phyloP scores from a whole-genome alignment of 139 green algal genomes.

The Coccomyxa sp. region DNA sequence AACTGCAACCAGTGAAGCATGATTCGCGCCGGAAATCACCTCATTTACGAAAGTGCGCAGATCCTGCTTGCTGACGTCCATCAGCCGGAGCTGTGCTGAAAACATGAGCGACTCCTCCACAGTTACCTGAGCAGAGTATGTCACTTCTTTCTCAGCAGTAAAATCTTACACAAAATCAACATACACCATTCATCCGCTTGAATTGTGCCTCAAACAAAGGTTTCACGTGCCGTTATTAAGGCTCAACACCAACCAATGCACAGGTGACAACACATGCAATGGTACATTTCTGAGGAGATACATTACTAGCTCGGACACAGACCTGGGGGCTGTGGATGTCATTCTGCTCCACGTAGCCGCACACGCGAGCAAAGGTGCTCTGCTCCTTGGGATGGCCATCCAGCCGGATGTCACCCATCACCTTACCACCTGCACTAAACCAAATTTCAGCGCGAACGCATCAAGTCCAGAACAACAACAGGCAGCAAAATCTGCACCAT shows the following conservation, averaged over 20 bases:
- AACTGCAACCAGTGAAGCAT: too few relatives aligned
- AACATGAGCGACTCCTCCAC: constrained; percentile 49
- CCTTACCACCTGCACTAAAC: constrained; percentile 6
- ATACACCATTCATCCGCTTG: too few relatives aligned
- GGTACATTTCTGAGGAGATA: neutral
- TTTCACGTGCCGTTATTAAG: too few relatives aligned
- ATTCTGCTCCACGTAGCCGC: constrained; percentile 17
- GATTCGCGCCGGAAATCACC: neutral
- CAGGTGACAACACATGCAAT: neutral
- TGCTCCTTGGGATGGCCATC: constrained; percentile 46
- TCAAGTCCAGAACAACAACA: neutral
- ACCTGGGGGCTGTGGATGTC: constrained; percentile 36
- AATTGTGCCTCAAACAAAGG: too few relatives aligned
- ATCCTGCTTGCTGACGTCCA: neutral
- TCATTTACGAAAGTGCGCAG: neutral
- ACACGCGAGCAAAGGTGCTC: constrained; percentile 36
- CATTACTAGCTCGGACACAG: neutral
- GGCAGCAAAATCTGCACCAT: neutral
- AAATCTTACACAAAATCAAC: too few relatives aligned
- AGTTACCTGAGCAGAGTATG: constrained; percentile 13
- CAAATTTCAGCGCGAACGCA: neutral
- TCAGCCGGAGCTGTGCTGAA: constrained; percentile 36
- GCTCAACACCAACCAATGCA: neutral
- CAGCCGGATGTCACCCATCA: constrained; percentile 27
- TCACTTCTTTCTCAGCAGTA: too few relatives aligned